These are phyloP conservation scores for Colletotrichum higginsianum DNA, from an alignment of 2,329 filamentous ascomycete species.

Conservation along the genomic window DNA sequence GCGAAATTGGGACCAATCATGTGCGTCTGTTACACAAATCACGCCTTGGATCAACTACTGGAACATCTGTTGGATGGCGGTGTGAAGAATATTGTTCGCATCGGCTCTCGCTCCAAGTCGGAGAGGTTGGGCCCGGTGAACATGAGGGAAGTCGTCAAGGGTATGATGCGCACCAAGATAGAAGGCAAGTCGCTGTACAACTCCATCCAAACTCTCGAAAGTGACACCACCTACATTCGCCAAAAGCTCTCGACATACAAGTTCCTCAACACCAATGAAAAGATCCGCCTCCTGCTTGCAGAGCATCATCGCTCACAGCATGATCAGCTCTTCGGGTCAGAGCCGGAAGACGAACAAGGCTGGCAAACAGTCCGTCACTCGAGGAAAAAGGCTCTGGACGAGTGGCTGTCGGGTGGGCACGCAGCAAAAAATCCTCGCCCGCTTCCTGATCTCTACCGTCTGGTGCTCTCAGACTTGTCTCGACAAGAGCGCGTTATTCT, in stretches of 20 bases:
- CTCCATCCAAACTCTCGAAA: constrained; percentile 40
- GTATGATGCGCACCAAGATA: constrained; percentile 54
- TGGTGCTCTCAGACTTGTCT: background rate
- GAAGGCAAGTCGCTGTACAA: constrained; percentile 54
- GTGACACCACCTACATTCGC: constrained; percentile 3
- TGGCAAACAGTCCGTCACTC: constrained; percentile 45
- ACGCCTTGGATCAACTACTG: constrained; percentile 70
- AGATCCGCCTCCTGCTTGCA: background rate
- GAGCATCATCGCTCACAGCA: constrained; percentile 42
- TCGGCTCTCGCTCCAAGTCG: constrained; percentile 72
- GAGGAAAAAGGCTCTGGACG: background rate
- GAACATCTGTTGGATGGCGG: constrained; percentile 69
- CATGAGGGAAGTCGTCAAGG: constrained; percentile 57
- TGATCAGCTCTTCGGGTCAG: constrained; percentile 47
- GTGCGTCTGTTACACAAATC: constrained; percentile 67
- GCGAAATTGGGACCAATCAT: constrained; percentile 65
- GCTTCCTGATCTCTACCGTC: constrained; percentile 2
- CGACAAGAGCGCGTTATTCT: constrained; percentile 22
- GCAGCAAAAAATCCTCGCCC: background rate
- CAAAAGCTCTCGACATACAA: background rate
- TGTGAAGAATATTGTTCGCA: constrained; percentile 69
- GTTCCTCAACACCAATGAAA: constrained; percentile 8
- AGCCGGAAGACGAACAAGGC: constrained; percentile 35
- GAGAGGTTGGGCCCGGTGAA: constrained; percentile 65
- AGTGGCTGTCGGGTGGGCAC: constrained; percentile 22